These are phyloP conservation scores for Boletus semigastroideus DNA, from an alignment of 1,284 basidiomycete species.

Conservation along the genomic window DNA sequence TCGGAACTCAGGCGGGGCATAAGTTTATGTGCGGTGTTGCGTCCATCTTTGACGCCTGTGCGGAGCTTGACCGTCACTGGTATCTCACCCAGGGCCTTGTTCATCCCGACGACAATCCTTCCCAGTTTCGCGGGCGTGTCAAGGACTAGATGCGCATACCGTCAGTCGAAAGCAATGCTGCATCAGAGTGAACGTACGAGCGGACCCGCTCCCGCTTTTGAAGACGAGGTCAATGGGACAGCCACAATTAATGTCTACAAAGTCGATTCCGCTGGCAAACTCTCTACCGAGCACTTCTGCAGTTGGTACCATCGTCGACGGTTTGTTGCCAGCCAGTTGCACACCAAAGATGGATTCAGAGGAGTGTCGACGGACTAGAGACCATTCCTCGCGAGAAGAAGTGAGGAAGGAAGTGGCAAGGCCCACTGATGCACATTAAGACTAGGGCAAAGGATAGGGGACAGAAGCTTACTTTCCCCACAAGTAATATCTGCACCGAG, in stretches of 20 bases:
- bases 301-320: constrained; percentile 73
- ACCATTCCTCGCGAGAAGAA: constrained; percentile 91
- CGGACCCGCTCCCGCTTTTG: constrained; percentile 87
- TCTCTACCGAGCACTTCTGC: constrained; percentile 84
- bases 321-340: constrained; percentile 81
- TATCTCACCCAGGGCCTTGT: constrained; percentile 85
- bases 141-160: constrained; percentile 53
- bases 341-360: constrained; percentile 91
- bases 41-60: constrained; percentile 86
- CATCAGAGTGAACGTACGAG: constrained; percentile 50
- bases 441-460: background rate
- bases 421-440: constrained; percentile 54
- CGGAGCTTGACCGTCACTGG: constrained; percentile 95
- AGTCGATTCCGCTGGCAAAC: constrained; percentile 68
- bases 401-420: constrained; percentile 79
- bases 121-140: constrained; percentile 82
- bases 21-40: constrained; percentile 87
- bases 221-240: constrained; percentile 98
- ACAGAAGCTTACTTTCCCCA: constrained; percentile 72
- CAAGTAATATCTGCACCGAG: constrained; percentile 95
- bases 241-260: constrained; percentile 94
- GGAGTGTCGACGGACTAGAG: constrained; percentile 83
- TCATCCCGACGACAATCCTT: constrained; percentile 91
- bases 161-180: background rate
- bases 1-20: constrained; percentile 84